Evolutionary conservation across 208 protist species (phyloP).

Genomic region (Trypanosoma mega): DNA sequence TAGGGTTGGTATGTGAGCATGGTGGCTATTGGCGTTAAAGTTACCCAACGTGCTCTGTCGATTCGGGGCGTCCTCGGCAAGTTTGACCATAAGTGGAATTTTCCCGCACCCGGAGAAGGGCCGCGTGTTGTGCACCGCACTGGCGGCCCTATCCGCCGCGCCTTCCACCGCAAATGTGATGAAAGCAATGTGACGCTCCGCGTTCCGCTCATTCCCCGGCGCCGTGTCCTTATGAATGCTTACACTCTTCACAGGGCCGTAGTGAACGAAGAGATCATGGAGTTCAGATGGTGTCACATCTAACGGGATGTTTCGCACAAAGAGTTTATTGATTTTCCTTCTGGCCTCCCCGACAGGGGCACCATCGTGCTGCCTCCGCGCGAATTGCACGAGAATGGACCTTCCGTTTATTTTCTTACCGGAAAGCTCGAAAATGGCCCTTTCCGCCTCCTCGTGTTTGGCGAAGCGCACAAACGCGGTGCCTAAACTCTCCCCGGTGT

Average conservation of each 20-base stretch:
- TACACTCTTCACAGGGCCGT: conserved; percentile 55
- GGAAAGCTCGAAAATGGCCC: conserved; percentile 53
- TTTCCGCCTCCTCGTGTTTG: conserved; percentile 52
- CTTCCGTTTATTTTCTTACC: conserved; percentile 40
- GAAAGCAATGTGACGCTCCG: conserved; percentile 81
- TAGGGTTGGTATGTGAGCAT: conserved; percentile 2
- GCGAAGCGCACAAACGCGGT: conserved; percentile 83
- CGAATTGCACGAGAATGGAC: conserved; percentile 77
- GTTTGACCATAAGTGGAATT: conserved; percentile 81
- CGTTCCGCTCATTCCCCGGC: conserved; percentile 12
- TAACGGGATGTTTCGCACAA: conserved; percentile 83
- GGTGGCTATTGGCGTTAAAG: not conserved
- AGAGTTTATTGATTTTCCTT: conserved; percentile 71
- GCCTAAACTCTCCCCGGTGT: conserved; percentile 79
- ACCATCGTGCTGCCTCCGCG: conserved; percentile 78
- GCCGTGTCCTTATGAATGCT: conserved; percentile 74
- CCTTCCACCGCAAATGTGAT: conserved; percentile 45
- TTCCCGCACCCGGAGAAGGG: conserved; percentile 60
- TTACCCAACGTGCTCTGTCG: conserved; percentile 21
- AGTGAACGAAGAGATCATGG: conserved; percentile 40
- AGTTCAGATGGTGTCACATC: conserved; percentile 46
- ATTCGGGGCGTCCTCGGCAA: conserved; percentile 60
- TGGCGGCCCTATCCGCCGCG: conserved; percentile 54
- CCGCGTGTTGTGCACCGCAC: conserved; percentile 69
- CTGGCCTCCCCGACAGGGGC: conserved; percentile 67